phyloP scores from a whole-genome alignment of 352 stramenopile genomes.

The Phytopythium montanum region DNA sequence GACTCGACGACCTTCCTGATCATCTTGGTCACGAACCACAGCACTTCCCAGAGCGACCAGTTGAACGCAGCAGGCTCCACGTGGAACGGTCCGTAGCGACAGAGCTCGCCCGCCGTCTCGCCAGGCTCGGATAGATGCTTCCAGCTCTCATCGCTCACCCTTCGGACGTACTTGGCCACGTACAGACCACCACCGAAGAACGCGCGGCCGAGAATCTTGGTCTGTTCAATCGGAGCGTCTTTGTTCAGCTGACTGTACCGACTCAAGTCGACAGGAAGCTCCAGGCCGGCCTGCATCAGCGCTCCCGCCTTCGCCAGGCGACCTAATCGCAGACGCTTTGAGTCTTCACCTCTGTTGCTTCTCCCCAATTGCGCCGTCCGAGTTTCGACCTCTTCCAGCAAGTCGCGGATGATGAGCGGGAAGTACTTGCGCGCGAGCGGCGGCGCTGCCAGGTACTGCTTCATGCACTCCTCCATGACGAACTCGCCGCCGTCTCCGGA shows the following conservation, averaged over 20 bases:
- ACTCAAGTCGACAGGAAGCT: conserved; percentile 13
- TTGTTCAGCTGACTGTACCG: neutral
- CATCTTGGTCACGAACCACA: conserved; percentile 11
- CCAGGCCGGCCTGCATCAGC: conserved; percentile 19
- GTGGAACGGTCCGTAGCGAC: conserved; percentile 47
- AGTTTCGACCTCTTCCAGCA: conserved; percentile 47
- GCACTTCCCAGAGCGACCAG: conserved; percentile 18
- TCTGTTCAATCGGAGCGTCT: conserved; percentile 4
- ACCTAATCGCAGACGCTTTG: neutral
- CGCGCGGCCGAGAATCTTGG: conserved; percentile 11
- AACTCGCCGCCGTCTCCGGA: conserved; percentile 21
- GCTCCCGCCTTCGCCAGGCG: conserved; percentile 12
- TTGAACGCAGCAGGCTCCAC: conserved; percentile 24
- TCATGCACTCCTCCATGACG: conserved; percentile 46
- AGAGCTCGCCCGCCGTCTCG: conserved; percentile 33
- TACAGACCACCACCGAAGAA: conserved; percentile 37
- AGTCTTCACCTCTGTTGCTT: neutral
- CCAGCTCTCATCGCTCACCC: conserved; percentile 4
- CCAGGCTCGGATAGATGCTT: neutral
- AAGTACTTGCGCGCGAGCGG: conserved; percentile 26
- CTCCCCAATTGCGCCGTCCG: conserved; percentile 23
- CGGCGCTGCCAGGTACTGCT: conserved; percentile 24
- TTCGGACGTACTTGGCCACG: conserved; percentile 47
- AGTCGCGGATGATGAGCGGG: conserved; percentile 38
- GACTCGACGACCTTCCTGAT: conserved; percentile 17